These are phyloP conservation scores for Lachnellula occidentalis DNA, from an alignment of 2,329 filamentous ascomycete genomes.

Conservation along the genomic window DNA sequence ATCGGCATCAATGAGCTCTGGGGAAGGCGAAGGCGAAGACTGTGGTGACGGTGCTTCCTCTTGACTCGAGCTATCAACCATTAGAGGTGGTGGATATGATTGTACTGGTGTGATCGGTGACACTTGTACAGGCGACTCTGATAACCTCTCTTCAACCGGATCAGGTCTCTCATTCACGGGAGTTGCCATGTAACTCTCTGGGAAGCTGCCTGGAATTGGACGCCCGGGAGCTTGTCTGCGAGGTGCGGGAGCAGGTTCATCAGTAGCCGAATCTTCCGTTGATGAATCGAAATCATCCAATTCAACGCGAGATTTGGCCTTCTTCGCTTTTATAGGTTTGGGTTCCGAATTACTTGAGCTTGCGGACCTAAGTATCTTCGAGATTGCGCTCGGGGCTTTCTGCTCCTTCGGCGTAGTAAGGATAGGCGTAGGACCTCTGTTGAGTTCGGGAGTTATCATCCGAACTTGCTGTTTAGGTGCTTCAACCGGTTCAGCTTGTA, in stretches of 20 bases:
- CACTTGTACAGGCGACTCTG: conserved; percentile 64
- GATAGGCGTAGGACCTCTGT: conserved; percentile 28
- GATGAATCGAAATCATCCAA: conserved; percentile 63
- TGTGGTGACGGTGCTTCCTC: conserved; percentile 58
- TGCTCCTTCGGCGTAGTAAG: conserved; percentile 39
- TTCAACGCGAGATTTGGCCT: conserved; percentile 57
- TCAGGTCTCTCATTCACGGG: conserved; percentile 31
- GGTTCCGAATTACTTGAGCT: conserved; percentile 39
- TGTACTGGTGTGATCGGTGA: conserved; percentile 48
- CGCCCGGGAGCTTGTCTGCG: conserved; percentile 22
- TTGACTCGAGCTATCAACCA: conserved; percentile 66
- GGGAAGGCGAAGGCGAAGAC: conserved; percentile 61
- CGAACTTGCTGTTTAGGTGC: conserved; percentile 24
- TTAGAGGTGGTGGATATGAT: conserved; percentile 58
- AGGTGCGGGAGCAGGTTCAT: conserved; percentile 22
- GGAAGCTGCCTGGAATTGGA: conserved; percentile 31
- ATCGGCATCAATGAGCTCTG: conserved; percentile 50
- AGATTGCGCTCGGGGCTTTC: conserved; percentile 34
- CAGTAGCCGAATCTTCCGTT: conserved; percentile 34
- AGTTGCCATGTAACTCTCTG: conserved; percentile 28
- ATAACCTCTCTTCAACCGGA: conserved; percentile 42
- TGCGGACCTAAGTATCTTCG: conserved; percentile 39
- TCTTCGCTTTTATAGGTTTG: conserved; percentile 51
- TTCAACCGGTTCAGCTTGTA: conserved; percentile 24
- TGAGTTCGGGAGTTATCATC: conserved; percentile 35